Conservation (phyloP, 257 asterid genomes). For the Apocynum venetum region DNA sequence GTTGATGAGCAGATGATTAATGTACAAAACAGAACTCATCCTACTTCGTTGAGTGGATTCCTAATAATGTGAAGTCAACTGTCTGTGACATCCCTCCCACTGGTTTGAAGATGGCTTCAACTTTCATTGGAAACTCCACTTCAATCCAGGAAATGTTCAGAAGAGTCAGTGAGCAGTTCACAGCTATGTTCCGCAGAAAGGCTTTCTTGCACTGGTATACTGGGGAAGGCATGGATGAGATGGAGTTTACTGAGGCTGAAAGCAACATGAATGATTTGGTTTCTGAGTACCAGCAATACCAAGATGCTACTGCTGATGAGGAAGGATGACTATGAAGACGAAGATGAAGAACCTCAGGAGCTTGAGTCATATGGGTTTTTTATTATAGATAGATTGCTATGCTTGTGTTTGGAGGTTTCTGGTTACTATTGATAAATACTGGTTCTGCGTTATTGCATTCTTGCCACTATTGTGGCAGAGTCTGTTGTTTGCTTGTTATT, state of each 20-base stretch:
- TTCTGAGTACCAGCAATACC: constrained; percentile 76
- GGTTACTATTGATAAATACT: constrained; percentile 2
- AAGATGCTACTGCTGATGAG: constrained; percentile 77
- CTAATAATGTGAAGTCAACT: constrained; percentile 62
- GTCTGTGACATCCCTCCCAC: constrained; percentile 72
- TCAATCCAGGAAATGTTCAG: constrained; percentile 67
- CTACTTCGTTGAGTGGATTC: constrained; percentile 69
- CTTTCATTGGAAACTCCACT: constrained; percentile 63
- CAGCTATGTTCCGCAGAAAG: constrained; percentile 70
- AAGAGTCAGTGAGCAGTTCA: constrained; percentile 59
- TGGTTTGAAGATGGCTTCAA: constrained; percentile 65
- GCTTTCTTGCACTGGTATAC: constrained; percentile 75
- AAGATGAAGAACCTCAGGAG: constrained; percentile 49
- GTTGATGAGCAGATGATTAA: constrained; percentile 69
- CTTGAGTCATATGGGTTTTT: constrained; percentile 15
- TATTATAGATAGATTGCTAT: constrained; percentile 2
- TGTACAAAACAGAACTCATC: constrained; percentile 65
- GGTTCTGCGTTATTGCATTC: constrained; percentile 12
- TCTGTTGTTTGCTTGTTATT: constrained; percentile 2
- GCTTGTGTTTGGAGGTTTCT: constrained; percentile 9
- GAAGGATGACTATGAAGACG: constrained; percentile 61
- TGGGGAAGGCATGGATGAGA: constrained; percentile 68
- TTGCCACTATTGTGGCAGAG: constrained; percentile 18
- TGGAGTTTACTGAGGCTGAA: constrained; percentile 67
- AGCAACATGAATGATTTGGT: constrained; percentile 82